Conservation (phyloP, 495 filamentous ascomycete species). For the Xylaria curta region DNA sequence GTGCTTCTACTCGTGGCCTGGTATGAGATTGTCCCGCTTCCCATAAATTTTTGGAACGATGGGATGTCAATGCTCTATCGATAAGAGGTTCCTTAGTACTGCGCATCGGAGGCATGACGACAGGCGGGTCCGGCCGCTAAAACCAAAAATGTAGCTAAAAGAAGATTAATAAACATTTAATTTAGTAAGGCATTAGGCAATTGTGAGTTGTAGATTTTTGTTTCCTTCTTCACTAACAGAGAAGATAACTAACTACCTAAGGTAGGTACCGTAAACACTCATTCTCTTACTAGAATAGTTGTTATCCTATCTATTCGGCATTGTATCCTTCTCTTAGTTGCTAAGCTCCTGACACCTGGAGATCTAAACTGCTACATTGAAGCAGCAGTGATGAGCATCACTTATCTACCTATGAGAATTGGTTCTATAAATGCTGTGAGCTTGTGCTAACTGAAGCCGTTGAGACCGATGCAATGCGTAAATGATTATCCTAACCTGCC, state of each 20-base stretch:
- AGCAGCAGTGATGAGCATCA: not conserved
- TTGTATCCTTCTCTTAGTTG: not conserved
- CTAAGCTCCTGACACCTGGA: not conserved
- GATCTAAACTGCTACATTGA: not conserved
- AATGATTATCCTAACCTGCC: conserved; percentile 14
- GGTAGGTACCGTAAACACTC: no score
- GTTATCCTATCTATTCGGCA: not conserved
- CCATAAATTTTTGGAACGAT: conserved; percentile 27
- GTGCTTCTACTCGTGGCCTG: not conserved
- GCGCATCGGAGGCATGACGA: not conserved
- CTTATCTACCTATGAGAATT: not conserved
- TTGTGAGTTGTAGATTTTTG: not conserved
- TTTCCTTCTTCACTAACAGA: not conserved
- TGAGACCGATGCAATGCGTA: conserved; percentile 12
- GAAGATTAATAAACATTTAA: not conserved
- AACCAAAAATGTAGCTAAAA: no score
- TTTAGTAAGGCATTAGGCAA: not conserved
- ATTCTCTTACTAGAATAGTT: not conserved
- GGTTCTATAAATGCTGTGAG: not conserved
- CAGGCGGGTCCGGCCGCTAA: not conserved
- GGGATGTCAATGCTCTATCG: conserved; percentile 3
- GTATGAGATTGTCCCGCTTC: conserved; percentile 23
- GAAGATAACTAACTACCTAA: no score
- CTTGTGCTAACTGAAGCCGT: not conserved
- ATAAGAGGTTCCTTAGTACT: not conserved